A percentile compares a stretch with the other conserved stretches of the same genome.
Conservation (phyloP, 768 basidiomycete species). For the Candolleomyces efflorescens region DNA sequence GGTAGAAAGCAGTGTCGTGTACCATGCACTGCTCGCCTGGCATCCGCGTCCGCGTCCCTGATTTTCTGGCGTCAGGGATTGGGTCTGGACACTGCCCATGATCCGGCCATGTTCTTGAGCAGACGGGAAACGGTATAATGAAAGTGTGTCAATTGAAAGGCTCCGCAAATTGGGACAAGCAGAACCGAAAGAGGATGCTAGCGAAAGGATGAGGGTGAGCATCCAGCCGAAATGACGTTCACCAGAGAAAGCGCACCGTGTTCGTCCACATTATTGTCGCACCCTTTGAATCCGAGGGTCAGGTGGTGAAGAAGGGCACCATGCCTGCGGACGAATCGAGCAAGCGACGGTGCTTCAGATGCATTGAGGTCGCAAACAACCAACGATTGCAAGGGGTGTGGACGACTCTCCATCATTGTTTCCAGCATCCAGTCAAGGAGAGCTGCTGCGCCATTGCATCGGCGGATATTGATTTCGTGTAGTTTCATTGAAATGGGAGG, state of each 20-base stretch:
- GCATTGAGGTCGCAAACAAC: neutral
- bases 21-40: neutral
- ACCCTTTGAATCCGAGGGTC: neutral
- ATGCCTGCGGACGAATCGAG: neutral
- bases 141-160: neutral
- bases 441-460: no score
- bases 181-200: neutral
- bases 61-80: neutral
- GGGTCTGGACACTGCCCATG: neutral
- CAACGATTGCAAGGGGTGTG: neutral
- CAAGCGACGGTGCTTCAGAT: neutral
- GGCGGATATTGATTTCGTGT: no score
- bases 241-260: no score
- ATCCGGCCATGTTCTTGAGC: neutral
- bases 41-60: neutral
- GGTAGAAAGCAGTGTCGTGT: slow-evolving; percentile 25
- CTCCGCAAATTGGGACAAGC: neutral
- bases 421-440: no score
- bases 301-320: neutral
- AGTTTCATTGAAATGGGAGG: no score
- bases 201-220: no score
- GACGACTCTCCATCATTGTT: no score
- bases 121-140: neutral
- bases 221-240: no score
- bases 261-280: no score